Evolutionary conservation across 768 basidiomycete species (phyloP), one percentile per base, ranked within the genome.

Genomic region (Leucocoprinus leucothites): DNA sequence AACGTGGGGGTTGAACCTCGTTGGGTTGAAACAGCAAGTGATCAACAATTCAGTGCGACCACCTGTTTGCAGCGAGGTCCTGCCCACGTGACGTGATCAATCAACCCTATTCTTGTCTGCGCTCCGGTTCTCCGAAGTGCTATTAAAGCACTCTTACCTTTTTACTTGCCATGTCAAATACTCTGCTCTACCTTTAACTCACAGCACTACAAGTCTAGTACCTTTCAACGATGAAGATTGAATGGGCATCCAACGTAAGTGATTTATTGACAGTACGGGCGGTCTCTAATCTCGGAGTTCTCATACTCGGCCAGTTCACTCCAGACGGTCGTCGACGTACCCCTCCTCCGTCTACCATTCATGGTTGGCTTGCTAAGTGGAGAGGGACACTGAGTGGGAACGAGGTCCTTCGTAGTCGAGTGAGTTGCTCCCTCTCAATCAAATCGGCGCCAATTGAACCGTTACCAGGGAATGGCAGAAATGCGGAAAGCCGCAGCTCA

Each of bases 351-450:
- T 84, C 80, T 5, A 77, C 79, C 9, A 76, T 87, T 67, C 88
- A 90, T 60, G 88, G 88, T 28, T 90, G 87, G 86, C 72, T 89
- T 57, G 82, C 84, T n/a, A 90, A 89, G 69, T 80, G 84, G 80
- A 78, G 87, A 57, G 88, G 87, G 22, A 89, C 87, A 11, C 72
- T 89, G 28, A 64, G 77, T 28, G 86, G 85, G 34, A 75, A 87
- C 63, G 86, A 89, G 64, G 63, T 59, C 18, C 69, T 86, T 45
- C 77, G 87, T 58, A 74, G 66, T 51, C 78, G 71, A 67, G 81
- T 79, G 59, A 44, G 66, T 31, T 31, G 31, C 57, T 45, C 2
- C 46, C 13, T 7, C 13, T 9, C 11, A 16, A 18, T 13, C 31
- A 38, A 38, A n/a, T 50, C 21, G 42, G 41, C 21, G 22, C 16